phyloP scores from a whole-genome alignment of 768 basidiomycete genomes.

The Phaffia australis region DNA sequence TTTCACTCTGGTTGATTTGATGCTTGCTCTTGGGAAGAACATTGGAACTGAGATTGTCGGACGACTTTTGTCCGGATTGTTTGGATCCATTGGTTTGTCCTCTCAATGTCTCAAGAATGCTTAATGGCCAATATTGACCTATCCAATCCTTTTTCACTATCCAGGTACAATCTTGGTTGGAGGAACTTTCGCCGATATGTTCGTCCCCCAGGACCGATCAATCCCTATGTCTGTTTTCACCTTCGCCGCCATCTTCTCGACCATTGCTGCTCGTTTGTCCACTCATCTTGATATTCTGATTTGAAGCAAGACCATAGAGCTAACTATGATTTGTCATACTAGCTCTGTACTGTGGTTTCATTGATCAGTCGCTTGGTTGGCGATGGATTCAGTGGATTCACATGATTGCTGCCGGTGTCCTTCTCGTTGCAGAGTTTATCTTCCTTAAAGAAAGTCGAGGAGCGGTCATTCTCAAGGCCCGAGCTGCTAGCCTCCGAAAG shows the following conservation, averaged over 20 bases:
- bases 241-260: conserved; percentile 28
- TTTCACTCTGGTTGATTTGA: conserved; percentile 30
- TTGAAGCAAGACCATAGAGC: no score
- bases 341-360: conserved; percentile 29
- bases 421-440: conserved; percentile 29
- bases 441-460: conserved; percentile 39
- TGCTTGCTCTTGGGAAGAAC: conserved; percentile 30
- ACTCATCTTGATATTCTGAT: conserved; percentile 10
- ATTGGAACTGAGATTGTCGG: conserved; percentile 28
- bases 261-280: conserved; percentile 25
- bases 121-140: no score
- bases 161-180: conserved; percentile 31
- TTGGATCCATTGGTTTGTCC: conserved; percentile 21
- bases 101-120: no score
- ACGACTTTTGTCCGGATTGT: conserved; percentile 27
- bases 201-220: conserved; percentile 27
- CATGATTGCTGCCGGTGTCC: conserved; percentile 28
- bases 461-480: conserved; percentile 34
- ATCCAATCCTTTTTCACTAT: no score
- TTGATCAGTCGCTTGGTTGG: conserved; percentile 29
- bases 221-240: conserved; percentile 32
- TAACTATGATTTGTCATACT: not conserved
- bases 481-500: conserved; percentile 34
- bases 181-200: conserved; percentile 27
- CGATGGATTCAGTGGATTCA: conserved; percentile 30